Evolutionary conservation across 139 green algal genomes (phyloP).

Genomic region (Spirogloea muscicola): DNA sequence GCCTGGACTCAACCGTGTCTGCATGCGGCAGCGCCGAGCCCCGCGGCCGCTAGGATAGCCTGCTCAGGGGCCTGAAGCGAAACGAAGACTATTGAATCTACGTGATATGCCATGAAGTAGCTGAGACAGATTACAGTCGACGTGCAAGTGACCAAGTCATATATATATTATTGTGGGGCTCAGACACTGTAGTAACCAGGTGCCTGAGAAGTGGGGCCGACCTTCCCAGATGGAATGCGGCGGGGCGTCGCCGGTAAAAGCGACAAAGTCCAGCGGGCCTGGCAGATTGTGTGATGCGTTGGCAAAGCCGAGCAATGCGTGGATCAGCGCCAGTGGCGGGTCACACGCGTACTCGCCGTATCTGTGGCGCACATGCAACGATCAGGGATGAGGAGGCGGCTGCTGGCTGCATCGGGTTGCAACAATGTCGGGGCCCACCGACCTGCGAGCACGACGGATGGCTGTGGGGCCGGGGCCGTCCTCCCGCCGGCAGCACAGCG

Average conservation of each 20-base stretch:
- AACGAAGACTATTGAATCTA: background rate
- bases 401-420: background rate
- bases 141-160: background rate
- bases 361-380: background rate
- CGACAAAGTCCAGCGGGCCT: constrained; percentile 26
- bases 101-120: too few species aligned
- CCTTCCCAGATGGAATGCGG: constrained; percentile 38
- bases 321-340: background rate
- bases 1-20: constrained; percentile 17
- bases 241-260: constrained; percentile 23
- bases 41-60: background rate
- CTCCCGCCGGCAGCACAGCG: constrained; percentile 4
- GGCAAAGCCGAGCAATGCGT: constrained; percentile 15
- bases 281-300: background rate
- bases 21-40: background rate
- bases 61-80: background rate
- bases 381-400: background rate
- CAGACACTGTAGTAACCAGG: constrained; percentile 9
- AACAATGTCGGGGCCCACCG: background rate
- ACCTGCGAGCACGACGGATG: background rate
- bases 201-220: background rate
- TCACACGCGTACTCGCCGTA: constrained; percentile 35
- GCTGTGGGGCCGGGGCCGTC: constrained; percentile 1
- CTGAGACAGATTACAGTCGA: background rate
- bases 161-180: constrained; percentile 15